A percentile compares a stretch with the other conserved stretches of the same genome.
Conservation (phyloP, 805 yeast genomes). For the Myxozyma geophila region DNA sequence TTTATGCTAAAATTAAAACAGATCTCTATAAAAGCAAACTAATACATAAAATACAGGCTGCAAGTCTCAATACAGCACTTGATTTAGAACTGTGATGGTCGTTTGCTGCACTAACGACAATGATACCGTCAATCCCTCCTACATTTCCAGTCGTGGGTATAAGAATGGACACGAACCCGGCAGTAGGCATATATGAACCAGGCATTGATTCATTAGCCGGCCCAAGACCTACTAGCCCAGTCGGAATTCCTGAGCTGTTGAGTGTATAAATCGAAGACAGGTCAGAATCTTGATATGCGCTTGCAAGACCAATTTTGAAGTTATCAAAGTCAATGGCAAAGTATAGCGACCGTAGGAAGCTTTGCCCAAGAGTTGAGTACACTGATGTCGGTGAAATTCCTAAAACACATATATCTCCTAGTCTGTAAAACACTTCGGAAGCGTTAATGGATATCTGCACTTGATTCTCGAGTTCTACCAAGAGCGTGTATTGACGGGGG, state of each 20-base stretch:
- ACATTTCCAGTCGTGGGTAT: not conserved
- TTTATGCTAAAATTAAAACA: too few species aligned
- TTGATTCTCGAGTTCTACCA: conserved; percentile 7
- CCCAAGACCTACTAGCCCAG: conserved; percentile 1
- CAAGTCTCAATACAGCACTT: not conserved
- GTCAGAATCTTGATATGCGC: not conserved
- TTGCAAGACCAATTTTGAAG: conserved; percentile 12
- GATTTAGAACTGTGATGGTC: not conserved
- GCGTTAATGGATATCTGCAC: not conserved
- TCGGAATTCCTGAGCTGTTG: conserved; percentile 9
- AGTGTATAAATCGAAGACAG: not conserved
- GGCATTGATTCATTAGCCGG: not conserved
- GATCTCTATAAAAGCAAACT: not conserved
- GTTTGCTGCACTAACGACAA: not conserved
- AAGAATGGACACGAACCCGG: not conserved
- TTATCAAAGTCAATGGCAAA: conserved; percentile 14
- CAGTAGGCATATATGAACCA: not conserved
- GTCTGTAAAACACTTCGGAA: conserved; percentile 1
- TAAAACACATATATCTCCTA: conserved; percentile 7
- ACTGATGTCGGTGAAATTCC: conserved; percentile 1
- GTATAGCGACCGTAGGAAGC: conserved; percentile 10
- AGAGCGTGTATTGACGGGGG: not conserved
- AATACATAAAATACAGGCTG: not conserved
- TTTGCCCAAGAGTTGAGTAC: conserved; percentile 11
- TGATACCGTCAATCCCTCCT: not conserved